Evolutionary conservation across 2,329 filamentous ascomycete genomes (phyloP).

Genomic region (Fusarium irregulare): DNA sequence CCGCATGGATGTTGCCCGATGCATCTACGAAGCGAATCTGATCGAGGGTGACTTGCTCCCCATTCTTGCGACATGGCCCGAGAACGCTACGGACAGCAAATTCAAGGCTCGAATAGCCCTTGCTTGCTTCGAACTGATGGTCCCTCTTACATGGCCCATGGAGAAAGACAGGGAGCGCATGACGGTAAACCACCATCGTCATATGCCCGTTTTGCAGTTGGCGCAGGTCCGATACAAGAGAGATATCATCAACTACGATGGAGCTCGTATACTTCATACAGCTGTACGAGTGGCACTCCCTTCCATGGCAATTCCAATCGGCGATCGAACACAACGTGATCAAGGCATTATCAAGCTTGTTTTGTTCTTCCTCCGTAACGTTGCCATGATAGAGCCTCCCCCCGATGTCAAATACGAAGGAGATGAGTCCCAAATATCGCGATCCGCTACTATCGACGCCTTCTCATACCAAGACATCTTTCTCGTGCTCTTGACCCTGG

Average conservation of each 20-base stretch:
- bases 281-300: constrained; percentile 85
- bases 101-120: constrained; percentile 83
- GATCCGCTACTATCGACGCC: constrained; percentile 87
- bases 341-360: constrained; percentile 93
- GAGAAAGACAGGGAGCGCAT: constrained; percentile 82
- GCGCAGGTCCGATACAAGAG: constrained; percentile 92
- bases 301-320: constrained; percentile 81
- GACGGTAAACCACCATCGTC: constrained; percentile 92
- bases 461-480: constrained; percentile 94
- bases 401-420: constrained; percentile 79
- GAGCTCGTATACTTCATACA: constrained; percentile 80
- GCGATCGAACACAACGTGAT: constrained; percentile 81
- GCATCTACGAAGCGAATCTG: constrained; percentile 91
- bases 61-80: constrained; percentile 85
- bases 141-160: constrained; percentile 93
- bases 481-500: constrained; percentile 83
- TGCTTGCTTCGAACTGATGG: constrained; percentile 88
- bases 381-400: constrained; percentile 84
- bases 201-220: constrained; percentile 88
- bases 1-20: constrained; percentile 93
- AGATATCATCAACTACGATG: constrained; percentile 85
- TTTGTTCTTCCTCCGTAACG: constrained; percentile 88
- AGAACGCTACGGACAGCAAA: constrained; percentile 76
- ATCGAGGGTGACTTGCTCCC: constrained; percentile 89
- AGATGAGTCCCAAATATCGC: constrained; percentile 89